Evolutionary conservation across 306 rosid species (phyloP).

Genomic region (Cicer cuneatum): DNA sequence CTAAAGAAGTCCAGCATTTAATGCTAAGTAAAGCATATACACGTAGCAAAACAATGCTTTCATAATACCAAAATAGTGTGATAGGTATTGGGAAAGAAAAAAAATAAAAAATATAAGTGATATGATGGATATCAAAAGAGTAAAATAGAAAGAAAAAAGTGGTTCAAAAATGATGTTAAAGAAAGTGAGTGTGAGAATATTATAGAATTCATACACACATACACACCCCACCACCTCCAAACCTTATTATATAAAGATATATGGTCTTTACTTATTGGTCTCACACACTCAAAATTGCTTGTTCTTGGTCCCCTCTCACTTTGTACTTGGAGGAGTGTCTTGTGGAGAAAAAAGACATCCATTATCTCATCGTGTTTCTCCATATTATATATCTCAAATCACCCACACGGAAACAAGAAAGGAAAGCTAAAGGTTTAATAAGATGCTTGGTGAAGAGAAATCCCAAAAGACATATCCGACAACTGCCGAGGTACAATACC

Average conservation of each 20-base stretch:
- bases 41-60: not conserved
- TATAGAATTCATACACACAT: not conserved
- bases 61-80: not conserved
- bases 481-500: constrained; percentile 51
- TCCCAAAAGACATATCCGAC: constrained; percentile 53
- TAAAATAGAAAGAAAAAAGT: constrained; percentile 15
- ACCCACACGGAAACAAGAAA: constrained; percentile 31
- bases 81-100: not conserved
- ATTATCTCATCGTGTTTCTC: constrained; percentile 32
- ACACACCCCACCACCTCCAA: constrained; percentile 35
- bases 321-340: constrained; percentile 45
- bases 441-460: constrained; percentile 52
- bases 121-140: not conserved
- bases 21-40: constrained; percentile 2
- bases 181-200: constrained; percentile 9
- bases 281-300: constrained; percentile 46
- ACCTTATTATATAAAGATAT: constrained; percentile 51
- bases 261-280: constrained; percentile 17
- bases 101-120: not conserved
- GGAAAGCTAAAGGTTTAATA: constrained; percentile 4
- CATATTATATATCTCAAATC: constrained; percentile 37
- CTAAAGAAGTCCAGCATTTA: constrained; percentile 7
- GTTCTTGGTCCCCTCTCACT: constrained; percentile 45
- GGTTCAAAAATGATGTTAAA: not conserved
- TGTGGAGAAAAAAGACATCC: constrained; percentile 40